These are phyloP conservation scores for Fusarium phyllophilum DNA, from an alignment of 2,329 filamentous ascomycete genomes.

Conservation along the genomic window DNA sequence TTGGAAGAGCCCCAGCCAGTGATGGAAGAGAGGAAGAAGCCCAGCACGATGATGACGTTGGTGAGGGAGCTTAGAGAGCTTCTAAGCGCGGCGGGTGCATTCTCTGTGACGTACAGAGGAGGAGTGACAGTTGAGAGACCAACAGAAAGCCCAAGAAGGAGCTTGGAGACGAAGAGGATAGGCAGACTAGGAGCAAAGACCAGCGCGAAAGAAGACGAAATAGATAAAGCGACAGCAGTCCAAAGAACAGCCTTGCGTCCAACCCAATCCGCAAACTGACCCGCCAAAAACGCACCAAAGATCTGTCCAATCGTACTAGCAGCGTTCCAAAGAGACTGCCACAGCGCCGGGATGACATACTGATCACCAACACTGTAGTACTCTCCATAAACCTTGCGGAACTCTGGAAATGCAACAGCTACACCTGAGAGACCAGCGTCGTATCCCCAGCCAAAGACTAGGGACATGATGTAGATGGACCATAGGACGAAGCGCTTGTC, in stretches of 20 bases:
- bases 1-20: slow-evolving; percentile 43
- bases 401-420: slow-evolving; percentile 50
- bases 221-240: slow-evolving; percentile 37
- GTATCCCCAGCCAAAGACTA: slow-evolving; percentile 51
- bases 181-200: slow-evolving; percentile 44
- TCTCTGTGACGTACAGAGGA: slow-evolving; percentile 45
- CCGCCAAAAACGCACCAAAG: slow-evolving; percentile 42
- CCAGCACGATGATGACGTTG: slow-evolving; percentile 45
- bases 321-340: slow-evolving; percentile 52
- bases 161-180: slow-evolving; percentile 45
- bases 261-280: slow-evolving; percentile 41
- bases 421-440: slow-evolving; percentile 50
- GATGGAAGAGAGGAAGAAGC: slow-evolving; percentile 46
- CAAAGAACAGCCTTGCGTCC: slow-evolving; percentile 41
- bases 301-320: slow-evolving; percentile 49
- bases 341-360: slow-evolving; percentile 49
- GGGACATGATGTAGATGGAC: slow-evolving; percentile 46
- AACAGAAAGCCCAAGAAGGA: slow-evolving; percentile 41
- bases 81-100: slow-evolving; percentile 42
- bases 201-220: slow-evolving; percentile 42
- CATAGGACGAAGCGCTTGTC: slow-evolving; percentile 43
- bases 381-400: slow-evolving; percentile 48
- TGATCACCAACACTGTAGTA: slow-evolving; percentile 46
- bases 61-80: slow-evolving; percentile 43
- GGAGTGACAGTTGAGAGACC: slow-evolving; percentile 43